phyloP scores from a whole-genome alignment of 2,329 filamentous ascomycete species.

The Beauveria sp. region DNA sequence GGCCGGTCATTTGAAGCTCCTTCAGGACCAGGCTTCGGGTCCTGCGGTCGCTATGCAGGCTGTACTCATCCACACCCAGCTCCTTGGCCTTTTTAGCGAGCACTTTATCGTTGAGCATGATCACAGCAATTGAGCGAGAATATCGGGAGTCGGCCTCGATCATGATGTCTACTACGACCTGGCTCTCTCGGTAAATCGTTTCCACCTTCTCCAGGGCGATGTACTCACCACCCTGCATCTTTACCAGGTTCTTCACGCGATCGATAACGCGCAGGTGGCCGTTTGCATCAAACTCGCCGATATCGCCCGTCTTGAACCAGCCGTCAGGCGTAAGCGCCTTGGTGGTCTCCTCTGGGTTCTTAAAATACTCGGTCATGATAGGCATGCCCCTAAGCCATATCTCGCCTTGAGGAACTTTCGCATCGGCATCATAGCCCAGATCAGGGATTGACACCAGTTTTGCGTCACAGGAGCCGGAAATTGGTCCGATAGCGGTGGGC shows the following conservation, averaged over 20 bases:
- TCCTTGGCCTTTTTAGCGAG: constrained; percentile 52
- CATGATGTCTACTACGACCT: constrained; percentile 80
- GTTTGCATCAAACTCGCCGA: constrained; percentile 75
- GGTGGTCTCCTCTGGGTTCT: constrained; percentile 78
- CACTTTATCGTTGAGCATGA: constrained; percentile 59
- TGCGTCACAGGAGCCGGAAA: constrained; percentile 70
- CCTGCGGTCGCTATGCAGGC: constrained; percentile 60
- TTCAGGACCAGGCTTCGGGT: constrained; percentile 55
- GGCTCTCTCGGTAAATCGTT: constrained; percentile 74
- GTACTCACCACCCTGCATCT: constrained; percentile 92
- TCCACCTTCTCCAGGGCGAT: constrained; percentile 95
- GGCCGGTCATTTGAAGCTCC: constrained; percentile 60
- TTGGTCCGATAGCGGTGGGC: constrained; percentile 65
- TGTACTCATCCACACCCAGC: constrained; percentile 56
- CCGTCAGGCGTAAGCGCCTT: constrained; percentile 73
- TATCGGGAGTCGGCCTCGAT: constrained; percentile 71
- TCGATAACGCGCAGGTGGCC: constrained; percentile 86
- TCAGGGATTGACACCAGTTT: constrained; percentile 90
- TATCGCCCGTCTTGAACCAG: constrained; percentile 97
- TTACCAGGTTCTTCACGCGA: constrained; percentile 96
- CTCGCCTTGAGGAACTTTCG: constrained; percentile 79
- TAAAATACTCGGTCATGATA: constrained; percentile 71
- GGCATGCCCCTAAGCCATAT: constrained; percentile 77
- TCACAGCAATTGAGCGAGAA: constrained; percentile 73
- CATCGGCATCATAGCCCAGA: constrained; percentile 69